Conservation (phyloP, 345 rosid genomes). For the Erysimum cheiranthoides region DNA sequence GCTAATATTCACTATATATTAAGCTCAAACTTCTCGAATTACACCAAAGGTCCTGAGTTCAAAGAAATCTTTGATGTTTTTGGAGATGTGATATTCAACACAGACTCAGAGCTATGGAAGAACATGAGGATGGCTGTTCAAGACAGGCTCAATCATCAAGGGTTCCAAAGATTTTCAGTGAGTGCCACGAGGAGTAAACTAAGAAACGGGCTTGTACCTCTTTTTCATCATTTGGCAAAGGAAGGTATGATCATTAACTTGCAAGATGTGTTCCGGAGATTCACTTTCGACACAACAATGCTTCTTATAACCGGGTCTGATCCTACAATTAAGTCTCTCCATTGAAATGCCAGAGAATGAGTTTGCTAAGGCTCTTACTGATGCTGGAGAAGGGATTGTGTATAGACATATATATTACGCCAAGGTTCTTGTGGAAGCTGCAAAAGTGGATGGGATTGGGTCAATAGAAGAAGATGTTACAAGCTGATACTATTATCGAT, state of each 20-base stretch:
- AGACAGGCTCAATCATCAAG: not conserved
- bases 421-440: slow-evolving; percentile 51
- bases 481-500: slow-evolving; percentile 39
- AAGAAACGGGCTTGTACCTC: slow-evolving; percentile 45
- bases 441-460: slow-evolving; percentile 52
- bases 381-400: slow-evolving; percentile 42
- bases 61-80: no score
- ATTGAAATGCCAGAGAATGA: slow-evolving; percentile 46
- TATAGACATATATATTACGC: no score
- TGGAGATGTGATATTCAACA: no score
- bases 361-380: slow-evolving; percentile 51
- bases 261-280: slow-evolving; percentile 63
- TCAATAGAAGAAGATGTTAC: slow-evolving; percentile 51
- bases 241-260: slow-evolving; percentile 44
- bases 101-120: no score
- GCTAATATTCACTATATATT: slow-evolving; percentile 41
- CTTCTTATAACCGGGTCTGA: slow-evolving; percentile 58
- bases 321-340: slow-evolving; percentile 48
- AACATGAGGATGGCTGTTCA: slow-evolving; percentile 26
- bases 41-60: no score
- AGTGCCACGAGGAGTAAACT: slow-evolving; percentile 11
- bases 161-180: slow-evolving; percentile 27
- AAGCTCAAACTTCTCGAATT: no score
- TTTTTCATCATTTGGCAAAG: slow-evolving; percentile 42
- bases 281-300: slow-evolving; percentile 58